Base-by-base conservation (phyloP, 257 asterid species). In the Avicennia marina region DNA sequence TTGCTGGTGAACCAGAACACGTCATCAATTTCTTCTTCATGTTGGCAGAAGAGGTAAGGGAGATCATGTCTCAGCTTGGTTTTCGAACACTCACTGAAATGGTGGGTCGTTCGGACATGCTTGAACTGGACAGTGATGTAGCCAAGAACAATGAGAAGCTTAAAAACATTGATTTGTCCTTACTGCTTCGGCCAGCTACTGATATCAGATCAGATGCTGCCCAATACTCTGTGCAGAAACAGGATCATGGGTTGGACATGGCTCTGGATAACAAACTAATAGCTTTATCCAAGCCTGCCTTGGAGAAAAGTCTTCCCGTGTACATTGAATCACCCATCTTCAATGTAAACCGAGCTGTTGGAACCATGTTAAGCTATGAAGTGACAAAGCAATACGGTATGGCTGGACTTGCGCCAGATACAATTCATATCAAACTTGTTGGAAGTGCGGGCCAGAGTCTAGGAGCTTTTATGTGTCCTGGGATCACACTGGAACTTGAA, bases 371-470 rank as follows among this genome's bases (percentile, higher is more conserved):
- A 51, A 93, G 97, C 72, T 97, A 93, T 22, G 91, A 89, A 75
- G 94, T 93, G 59, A 89, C 96, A 11, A 93, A 89, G 67, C 85
- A 82, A 48, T 83, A 78, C 74, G 85, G 72, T 66, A 65, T 81
- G 64, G 73, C 48, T 1, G 99, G 99, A 42, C 95, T 93, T 79
- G 89, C 91, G 39, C 46, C 81, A 1, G 97, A 86, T 66, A 86
- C 99, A 5, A 84, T 93, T 71, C 99, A 89, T 50, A 72, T 93
- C 61, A 93, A 93, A 75, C 87, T 93, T 45, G 69, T 49, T 27
- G 99, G 99, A 46, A 93, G 99, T 77, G 99, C 96, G 4, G 99
- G 99, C 42, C 99, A 89, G 81, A 93, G 99, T 69, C 85, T 93
- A 57, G 99, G 99, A 62, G 97, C 99, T 75, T 93, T 93, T 64